A percentile compares a stretch with the other conserved stretches of the same genome.
phyloP scores from a whole-genome alignment of 805 yeast genomes.

The Maudiozyma barnettii region DNA sequence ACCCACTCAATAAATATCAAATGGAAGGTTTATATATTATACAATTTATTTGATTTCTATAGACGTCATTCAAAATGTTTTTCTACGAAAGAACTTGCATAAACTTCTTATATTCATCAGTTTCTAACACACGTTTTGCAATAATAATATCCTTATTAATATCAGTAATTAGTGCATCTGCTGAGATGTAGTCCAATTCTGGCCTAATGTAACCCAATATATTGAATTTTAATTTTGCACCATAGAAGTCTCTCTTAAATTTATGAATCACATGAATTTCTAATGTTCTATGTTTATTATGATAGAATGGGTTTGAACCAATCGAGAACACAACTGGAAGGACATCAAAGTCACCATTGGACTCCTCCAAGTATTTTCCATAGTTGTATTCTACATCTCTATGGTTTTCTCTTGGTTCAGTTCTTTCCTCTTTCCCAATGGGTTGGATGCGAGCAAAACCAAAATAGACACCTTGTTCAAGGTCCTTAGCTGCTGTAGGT shows the following conservation, averaged over 20 bases:
- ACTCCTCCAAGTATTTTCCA: constrained; percentile 40
- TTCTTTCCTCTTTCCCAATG: constrained; percentile 10
- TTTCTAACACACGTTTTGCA: constrained; percentile 31
- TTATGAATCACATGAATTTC: constrained; percentile 79
- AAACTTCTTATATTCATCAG: constrained; percentile 5
- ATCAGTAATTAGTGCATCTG: constrained; percentile 77
- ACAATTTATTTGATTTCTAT: not conserved
- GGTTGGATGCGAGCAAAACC: constrained; percentile 52
- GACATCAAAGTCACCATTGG: constrained; percentile 33
- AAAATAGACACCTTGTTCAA: constrained; percentile 78
- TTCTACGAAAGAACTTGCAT: not conserved
- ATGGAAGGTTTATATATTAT: not conserved
- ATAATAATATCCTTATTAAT: constrained; percentile 70
- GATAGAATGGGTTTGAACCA: constrained; percentile 92
- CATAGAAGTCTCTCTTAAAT: constrained; percentile 65
- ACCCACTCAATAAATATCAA: not conserved
- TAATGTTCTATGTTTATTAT: constrained; percentile 70
- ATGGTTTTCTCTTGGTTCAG: constrained; percentile 30
- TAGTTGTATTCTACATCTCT: constrained; percentile 46
- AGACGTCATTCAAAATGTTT: constrained; percentile 1
- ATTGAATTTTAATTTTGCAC: constrained; percentile 59
- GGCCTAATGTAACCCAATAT: constrained; percentile 88
- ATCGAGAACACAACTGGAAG: constrained; percentile 91
- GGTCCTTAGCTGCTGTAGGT: constrained; percentile 32
- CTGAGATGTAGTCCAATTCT: constrained; percentile 74